phyloP scores from a whole-genome alignment of 441 rosid species.

The Erodium texanum region DNA sequence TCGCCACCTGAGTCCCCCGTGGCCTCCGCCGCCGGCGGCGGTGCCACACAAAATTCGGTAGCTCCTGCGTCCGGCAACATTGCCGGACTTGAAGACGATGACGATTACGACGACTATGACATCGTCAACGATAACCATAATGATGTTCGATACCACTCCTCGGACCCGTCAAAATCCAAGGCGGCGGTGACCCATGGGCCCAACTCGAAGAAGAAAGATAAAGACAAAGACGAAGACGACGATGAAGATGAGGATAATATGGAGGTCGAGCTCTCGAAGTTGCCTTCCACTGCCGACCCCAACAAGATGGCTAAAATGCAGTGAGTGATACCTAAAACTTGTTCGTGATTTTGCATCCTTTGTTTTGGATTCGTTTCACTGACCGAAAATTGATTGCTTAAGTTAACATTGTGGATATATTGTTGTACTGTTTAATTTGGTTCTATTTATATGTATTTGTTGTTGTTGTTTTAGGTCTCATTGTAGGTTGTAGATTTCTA shows the following conservation, averaged over 20 bases:
- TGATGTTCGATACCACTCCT: conserved; percentile 7
- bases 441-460: not conserved
- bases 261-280: conserved; percentile 73
- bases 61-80: too few species aligned
- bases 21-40: too few species aligned
- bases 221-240: conserved; percentile 54
- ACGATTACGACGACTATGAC: conserved; percentile 35
- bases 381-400: not conserved
- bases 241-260: conserved; percentile 83
- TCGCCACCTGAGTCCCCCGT: conserved; percentile 44
- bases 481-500: not conserved
- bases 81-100: conserved; percentile 21
- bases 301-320: conserved; percentile 81
- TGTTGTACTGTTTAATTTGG: not conserved
- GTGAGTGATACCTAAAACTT: conserved; percentile 29
- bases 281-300: conserved; percentile 64
- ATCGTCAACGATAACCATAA: conserved; percentile 4
- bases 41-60: too few species aligned
- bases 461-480: too few species aligned
- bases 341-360: not conserved
- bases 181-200: conserved; percentile 6
- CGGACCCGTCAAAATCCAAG: conserved; percentile 22
- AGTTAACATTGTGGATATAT: not conserved
- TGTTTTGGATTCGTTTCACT: not conserved
- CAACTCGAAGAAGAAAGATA: conserved; percentile 20